Evolutionary conservation across 192 early-diverging fungal species (phyloP), one percentile per base, ranked within the genome.

Genomic region (Allomyces macrogynus): DNA sequence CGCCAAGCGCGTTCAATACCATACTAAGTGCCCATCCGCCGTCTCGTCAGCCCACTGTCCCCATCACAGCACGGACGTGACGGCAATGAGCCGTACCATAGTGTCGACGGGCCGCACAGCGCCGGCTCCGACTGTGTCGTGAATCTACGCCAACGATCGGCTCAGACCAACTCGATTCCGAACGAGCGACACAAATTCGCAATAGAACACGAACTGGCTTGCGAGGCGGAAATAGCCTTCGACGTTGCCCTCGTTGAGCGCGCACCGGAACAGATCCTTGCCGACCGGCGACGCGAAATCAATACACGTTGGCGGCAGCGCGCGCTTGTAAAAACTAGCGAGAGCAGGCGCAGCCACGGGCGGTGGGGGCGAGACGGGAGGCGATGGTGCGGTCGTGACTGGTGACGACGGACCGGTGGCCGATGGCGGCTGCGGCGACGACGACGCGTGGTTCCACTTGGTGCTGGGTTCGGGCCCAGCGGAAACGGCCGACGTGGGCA

Each of bases 71-170:
- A 26, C 26, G 26, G 7, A 7, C 7, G 7, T 40, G 32, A 40
- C 32, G 8, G 7, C 7, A 2, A 7, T 8, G 32, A 3, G 32
- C 32, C 32, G 32, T 14, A 57, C 49, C 67, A 67, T 7, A 78
- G 72, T 24, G 76, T 69, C 18, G 60, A 63, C 61, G 76, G 65
- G 0, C 76, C 76, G 63, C 76, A 78, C 44, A 67, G 74, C 5
- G 76, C 76, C 8, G 76, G 76, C 61, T 78, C 76, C 12, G 67
- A 44, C 68, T 78, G 76, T 10, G 73, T 78, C 18, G 49, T 57
- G 20, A 57, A 40, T 7, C 32, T 40, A 40, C 32, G 32, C 32
- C 32, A 40, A 40, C 32, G 32, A 40, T 7, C 7, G 32, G 32
- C 7, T 40, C 32, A 40, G 32, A 8, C 3, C 7, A 8, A 40